These are phyloP conservation scores for Picochlorum sp. DNA, from an alignment of 139 green algal genomes.

Conservation along the genomic window DNA sequence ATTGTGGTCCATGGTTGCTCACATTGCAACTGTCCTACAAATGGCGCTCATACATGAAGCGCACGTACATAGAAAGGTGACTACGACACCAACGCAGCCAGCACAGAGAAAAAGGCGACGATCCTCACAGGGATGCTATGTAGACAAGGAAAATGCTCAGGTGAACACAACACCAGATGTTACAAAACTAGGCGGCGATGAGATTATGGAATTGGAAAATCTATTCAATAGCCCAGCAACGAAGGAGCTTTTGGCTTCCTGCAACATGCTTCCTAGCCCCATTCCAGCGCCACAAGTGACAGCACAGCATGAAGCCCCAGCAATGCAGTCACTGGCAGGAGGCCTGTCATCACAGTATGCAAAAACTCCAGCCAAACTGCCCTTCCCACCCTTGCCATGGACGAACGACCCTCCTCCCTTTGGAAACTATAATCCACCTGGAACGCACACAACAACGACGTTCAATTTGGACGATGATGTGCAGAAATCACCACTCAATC, in stretches of 20 bases:
- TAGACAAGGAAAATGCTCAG: not conserved
- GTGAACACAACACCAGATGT: not conserved
- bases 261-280: not conserved
- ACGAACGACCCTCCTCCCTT: too few species aligned
- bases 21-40: not conserved
- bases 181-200: not conserved
- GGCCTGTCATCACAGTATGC: too few species aligned
- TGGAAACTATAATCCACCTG: too few species aligned
- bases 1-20: not conserved
- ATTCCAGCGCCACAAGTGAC: not conserved
- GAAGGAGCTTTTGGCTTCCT: not conserved
- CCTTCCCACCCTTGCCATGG: too few species aligned
- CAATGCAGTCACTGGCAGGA: not conserved
- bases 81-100: not conserved
- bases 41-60: not conserved
- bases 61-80: too few species aligned
- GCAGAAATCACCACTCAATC: too few species aligned
- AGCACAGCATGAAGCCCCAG: conserved; percentile 2
- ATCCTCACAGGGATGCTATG: not conserved
- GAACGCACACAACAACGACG: too few species aligned
- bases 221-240: not conserved
- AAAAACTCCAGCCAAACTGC: too few species aligned
- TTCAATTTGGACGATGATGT: too few species aligned
- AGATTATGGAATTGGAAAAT: not conserved
- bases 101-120: not conserved